Evolutionary conservation across 495 filamentous ascomycete genomes (phyloP), one percentile per base, ranked within the genome.

Genomic region (Pyronema domesticum): DNA sequence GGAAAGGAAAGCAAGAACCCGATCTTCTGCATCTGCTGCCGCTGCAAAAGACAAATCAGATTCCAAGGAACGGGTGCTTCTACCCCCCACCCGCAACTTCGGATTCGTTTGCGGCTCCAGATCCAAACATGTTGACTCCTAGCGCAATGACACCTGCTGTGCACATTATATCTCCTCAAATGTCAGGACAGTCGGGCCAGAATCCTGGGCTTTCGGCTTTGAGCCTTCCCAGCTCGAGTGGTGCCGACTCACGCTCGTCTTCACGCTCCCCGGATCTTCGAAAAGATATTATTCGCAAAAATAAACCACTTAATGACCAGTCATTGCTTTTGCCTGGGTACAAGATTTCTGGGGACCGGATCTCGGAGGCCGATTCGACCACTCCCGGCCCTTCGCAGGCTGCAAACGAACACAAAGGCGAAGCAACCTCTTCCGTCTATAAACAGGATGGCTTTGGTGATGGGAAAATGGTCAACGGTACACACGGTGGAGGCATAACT

Each of bases 301-400:
- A 51, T 30, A 57, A 44, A 44, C 55, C 45, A 33, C 30, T 57
- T 39, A 64, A 61, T n/a, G 62, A 63, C 36, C 57, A 64, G 48
- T 45, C 55, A n/a, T 55, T 53, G 18, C 60, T 64, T 51, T 51
- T 64, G 19, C 62, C 62, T 35, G 61, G 62, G 1, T 64, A 64
- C 46, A 53, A 56, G 10, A 60, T 63, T 43, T 46, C 60, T 13
- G 53, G 60, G 15, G 61, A 60, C 36, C 51, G 45, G 37, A 59
- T 57, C 14, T 64, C 62, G 5, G 57, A 60, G 23, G 55, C 60
- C 1, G 62, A 62, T 30, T 64, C 61, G 1, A 64, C 61, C 40
- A 61, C 64, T 11, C 61, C 53, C 30, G 61, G 54, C 37, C 60
- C 61, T 37, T 63, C 60, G 39, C 60, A 55, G 30, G 53, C 50